Conservation (phyloP, 331 rosid genomes). For the Malus hybrid region DNA sequence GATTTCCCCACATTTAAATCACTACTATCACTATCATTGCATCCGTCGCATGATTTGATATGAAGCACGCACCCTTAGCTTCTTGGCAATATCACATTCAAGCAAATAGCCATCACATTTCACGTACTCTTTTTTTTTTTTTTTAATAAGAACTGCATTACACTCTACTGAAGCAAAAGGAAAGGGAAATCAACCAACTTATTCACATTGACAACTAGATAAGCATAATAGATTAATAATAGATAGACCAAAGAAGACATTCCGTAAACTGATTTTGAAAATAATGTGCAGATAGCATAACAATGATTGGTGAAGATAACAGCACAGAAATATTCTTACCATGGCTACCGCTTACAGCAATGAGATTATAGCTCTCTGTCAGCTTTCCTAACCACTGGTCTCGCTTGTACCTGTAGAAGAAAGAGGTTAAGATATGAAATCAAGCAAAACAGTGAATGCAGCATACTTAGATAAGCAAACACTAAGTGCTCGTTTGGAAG, state of each 20-base stretch:
- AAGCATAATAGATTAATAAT: not conserved
- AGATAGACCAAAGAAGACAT: not conserved
- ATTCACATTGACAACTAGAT: not conserved
- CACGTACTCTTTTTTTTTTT: not conserved
- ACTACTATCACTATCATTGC: not conserved
- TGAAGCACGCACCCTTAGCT: not conserved
- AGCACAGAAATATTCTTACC: conserved; percentile 9
- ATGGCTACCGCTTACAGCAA: conserved; percentile 32
- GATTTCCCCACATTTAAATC: not conserved
- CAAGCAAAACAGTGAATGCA: not conserved
- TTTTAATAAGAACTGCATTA: not conserved
- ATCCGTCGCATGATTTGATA: not conserved
- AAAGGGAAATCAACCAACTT: not conserved
- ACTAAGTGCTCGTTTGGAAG: not conserved
- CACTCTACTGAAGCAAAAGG: not conserved
- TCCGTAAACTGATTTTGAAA: not conserved
- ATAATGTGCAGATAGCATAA: not conserved
- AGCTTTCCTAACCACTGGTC: conserved; percentile 21
- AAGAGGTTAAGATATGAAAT: not conserved
- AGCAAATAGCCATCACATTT: not conserved
- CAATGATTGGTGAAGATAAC: not conserved
- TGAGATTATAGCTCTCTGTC: conserved; percentile 19
- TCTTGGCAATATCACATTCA: not conserved
- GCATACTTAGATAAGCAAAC: not conserved
- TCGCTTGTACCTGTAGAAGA: conserved; percentile 17